Base-by-base conservation (phyloP, 2,329 filamentous ascomycete genomes). In the Colletotrichum caudatum region DNA sequence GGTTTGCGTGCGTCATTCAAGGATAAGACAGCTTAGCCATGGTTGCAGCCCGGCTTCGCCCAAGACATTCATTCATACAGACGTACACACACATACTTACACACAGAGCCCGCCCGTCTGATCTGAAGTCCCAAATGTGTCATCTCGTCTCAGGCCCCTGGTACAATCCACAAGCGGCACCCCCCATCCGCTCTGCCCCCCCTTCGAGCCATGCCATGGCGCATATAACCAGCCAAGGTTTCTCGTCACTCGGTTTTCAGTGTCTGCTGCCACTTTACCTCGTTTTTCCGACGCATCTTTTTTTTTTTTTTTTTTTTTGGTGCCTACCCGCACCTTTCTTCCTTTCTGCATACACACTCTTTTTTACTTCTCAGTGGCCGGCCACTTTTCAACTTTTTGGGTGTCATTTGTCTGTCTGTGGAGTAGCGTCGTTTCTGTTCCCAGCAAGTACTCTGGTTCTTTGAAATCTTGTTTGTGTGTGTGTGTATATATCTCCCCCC, bases 91-190 rank as follows among this genome's bases (percentile, higher is more conserved):
- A 29, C 3, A 29, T 29, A 29, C 29, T 29, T 29, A 29, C 29
- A 29, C 29, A 29, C 29, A 29, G 64, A 46, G n/a, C 46, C 60
- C 66, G 64, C 65, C 73, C 71, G 66, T 74, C 73, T 67, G 73
- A 74, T 74, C 73, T 65, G 63, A 72, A 62, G 50, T 58, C 60
- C 64, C 60, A 58, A 66, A 73, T 74, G 72, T 74, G 69, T 74
- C 70, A 74, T 66, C 72, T 70, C 62, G 72, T 74, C 72, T 74
- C 64, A 66, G 69, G 62, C 70, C 53, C 62, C 46, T 48, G 46
- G 20, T 5, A 48, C 48, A 53, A 66, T 59, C 41, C 57, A 61
- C 64, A 48, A 62, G 51, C 57, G 58, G 48, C 48, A n/a, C 6
- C 16, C 18, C 18, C 44, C 44, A 11, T 9, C 44, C 2, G 7